Evolutionary conservation across 768 basidiomycete genomes (phyloP).

Genomic region (Mycena capillaripes): DNA sequence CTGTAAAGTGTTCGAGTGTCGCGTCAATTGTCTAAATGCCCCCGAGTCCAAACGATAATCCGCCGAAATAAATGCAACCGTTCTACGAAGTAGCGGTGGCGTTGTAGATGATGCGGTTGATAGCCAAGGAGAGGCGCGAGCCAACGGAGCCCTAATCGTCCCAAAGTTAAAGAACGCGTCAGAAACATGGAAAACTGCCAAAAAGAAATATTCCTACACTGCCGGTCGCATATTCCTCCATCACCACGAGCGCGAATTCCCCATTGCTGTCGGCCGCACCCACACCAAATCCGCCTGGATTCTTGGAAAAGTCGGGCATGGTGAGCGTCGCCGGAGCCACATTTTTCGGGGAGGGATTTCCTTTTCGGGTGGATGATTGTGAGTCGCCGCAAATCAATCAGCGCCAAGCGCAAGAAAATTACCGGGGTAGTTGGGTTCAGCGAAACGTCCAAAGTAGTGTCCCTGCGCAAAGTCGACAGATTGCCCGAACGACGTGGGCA

Average conservation of each 20-base stretch:
- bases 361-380: constrained; percentile 35
- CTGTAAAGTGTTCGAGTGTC: too few relatives aligned
- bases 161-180: too few relatives aligned
- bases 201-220: constrained; percentile 39
- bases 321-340: constrained; percentile 53
- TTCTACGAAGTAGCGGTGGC: constrained; percentile 15
- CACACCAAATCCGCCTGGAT: constrained; percentile 54
- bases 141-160: constrained; percentile 47
- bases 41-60: too few relatives aligned
- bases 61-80: too few relatives aligned
- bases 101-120: constrained; percentile 31
- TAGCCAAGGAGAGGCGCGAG: constrained; percentile 31
- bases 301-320: constrained; percentile 62
- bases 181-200: too few relatives aligned
- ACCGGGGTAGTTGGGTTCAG: constrained; percentile 61
- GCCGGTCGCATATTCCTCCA: constrained; percentile 60
- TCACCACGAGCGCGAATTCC: constrained; percentile 52
- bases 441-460: constrained; percentile 60
- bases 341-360: constrained; percentile 56
- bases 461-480: constrained; percentile 51
- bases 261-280: constrained; percentile 49
- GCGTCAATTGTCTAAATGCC: too few relatives aligned
- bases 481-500: constrained; percentile 42
- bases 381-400: not conserved
- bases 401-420: not conserved